A percentile compares a stretch with the other conserved stretches of the same genome.
Conservation (phyloP, 2,329 filamentous ascomycete species). For the Aspergillus sojae region DNA sequence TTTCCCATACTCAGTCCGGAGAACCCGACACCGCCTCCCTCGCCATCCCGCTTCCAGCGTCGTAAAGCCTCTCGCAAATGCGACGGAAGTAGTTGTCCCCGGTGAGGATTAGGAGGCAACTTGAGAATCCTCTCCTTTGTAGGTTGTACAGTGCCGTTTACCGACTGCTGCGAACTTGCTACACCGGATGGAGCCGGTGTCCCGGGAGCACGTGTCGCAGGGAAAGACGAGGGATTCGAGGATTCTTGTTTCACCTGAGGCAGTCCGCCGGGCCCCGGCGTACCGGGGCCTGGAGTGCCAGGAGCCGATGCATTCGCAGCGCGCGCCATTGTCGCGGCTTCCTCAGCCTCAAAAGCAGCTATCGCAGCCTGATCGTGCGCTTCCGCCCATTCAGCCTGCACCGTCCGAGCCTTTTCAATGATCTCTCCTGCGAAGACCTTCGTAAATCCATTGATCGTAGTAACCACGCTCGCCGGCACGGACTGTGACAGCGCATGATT, state of each 20-base stretch:
- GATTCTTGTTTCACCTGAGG: slow-evolving; percentile 7
- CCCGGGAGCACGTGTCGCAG: slow-evolving; percentile 1
- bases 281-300: background rate
- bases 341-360: slow-evolving; percentile 59
- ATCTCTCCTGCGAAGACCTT: slow-evolving; percentile 70
- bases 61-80: slow-evolving; percentile 54
- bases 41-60: slow-evolving; percentile 52
- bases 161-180: background rate
- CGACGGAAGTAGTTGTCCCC: slow-evolving; percentile 50
- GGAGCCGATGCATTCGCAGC: slow-evolving; percentile 12
- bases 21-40: slow-evolving; percentile 52
- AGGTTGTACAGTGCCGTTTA: background rate
- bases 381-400: slow-evolving; percentile 57
- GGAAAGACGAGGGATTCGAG: background rate
- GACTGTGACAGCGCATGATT: slow-evolving; percentile 70
- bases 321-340: slow-evolving; percentile 41
- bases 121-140: slow-evolving; percentile 34
- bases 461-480: slow-evolving; percentile 65
- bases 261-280: background rate
- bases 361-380: slow-evolving; percentile 56
- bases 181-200: slow-evolving; percentile 13
- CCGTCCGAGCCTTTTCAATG: slow-evolving; percentile 65
- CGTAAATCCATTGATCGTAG: slow-evolving; percentile 65
- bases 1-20: slow-evolving; percentile 50
- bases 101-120: slow-evolving; percentile 48